Evolutionary conservation across 2,329 filamentous ascomycete genomes (phyloP).

Genomic region (Xylaria sp.): DNA sequence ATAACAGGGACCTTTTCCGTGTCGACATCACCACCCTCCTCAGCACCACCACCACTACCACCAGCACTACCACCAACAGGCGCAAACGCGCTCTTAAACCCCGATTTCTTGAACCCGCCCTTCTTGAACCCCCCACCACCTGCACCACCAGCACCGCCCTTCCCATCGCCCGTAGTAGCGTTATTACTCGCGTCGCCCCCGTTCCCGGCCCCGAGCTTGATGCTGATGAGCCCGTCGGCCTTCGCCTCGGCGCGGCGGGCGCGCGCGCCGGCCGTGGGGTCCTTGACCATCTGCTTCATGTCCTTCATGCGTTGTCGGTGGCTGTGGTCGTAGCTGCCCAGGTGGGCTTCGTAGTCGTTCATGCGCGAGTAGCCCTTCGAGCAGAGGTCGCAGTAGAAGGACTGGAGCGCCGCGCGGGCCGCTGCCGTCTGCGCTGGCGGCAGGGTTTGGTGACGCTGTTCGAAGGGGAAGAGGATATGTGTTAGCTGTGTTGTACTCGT

Average conservation of each 20-base stretch:
- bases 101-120: conserved; percentile 82
- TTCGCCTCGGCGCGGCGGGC: conserved; percentile 77
- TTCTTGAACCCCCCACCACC: conserved; percentile 69
- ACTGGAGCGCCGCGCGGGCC: conserved; percentile 79
- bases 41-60: conserved; percentile 55
- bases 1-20: conserved; percentile 48
- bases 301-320: conserved; percentile 91
- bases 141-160: conserved; percentile 20
- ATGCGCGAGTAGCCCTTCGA: conserved; percentile 94
- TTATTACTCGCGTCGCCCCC: conserved; percentile 45
- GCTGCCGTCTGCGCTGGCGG: conserved; percentile 68
- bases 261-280: conserved; percentile 72
- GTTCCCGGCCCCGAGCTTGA: conserved; percentile 62
- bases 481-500: conserved; percentile 10
- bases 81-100: conserved; percentile 82
- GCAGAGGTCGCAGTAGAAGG: conserved; percentile 89
- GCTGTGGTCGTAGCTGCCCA: conserved; percentile 93
- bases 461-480: not conserved
- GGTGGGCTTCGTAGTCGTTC: conserved; percentile 95
- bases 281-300: conserved; percentile 84
- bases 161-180: conserved; percentile 48
- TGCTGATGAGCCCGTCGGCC: conserved; percentile 74
- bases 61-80: conserved; percentile 60
- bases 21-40: conserved; percentile 55
- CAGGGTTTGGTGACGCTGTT: conserved; percentile 66